These are phyloP conservation scores for Triangularia setosa DNA, from an alignment of 2,329 filamentous ascomycete genomes.

Conservation along the genomic window DNA sequence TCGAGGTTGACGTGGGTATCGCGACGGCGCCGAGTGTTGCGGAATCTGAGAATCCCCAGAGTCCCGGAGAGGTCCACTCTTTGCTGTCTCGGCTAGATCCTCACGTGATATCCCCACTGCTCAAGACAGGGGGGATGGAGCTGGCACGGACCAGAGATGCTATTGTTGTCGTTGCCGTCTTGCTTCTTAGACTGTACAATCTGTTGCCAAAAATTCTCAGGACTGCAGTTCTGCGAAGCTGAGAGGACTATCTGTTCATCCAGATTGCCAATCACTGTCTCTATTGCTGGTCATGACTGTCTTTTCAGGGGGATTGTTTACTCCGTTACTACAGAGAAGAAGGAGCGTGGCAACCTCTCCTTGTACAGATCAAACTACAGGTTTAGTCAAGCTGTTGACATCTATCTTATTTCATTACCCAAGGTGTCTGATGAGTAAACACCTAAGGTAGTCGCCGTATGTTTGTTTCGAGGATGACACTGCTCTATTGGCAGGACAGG, in stretches of 20 bases:
- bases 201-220: neutral
- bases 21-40: conserved; percentile 18
- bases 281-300: neutral
- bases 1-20: conserved; percentile 14
- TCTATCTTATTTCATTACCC: too few species aligned
- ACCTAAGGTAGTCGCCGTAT: too few species aligned
- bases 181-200: neutral
- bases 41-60: conserved; percentile 2
- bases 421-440: too few species aligned
- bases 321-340: too few species aligned
- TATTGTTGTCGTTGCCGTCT: neutral
- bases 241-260: neutral
- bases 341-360: too few species aligned
- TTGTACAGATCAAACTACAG: too few species aligned
- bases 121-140: neutral
- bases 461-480: neutral
- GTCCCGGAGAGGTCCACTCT: neutral
- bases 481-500: neutral
- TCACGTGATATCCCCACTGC: neutral
- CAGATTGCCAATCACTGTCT: neutral
- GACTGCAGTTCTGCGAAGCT: neutral
- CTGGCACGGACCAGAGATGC: neutral
- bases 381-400: too few species aligned
- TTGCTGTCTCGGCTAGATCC: neutral
- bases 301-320: too few species aligned